Conservation (phyloP, 2,329 filamentous ascomycete genomes). For the Sordariomycetes sp. region DNA sequence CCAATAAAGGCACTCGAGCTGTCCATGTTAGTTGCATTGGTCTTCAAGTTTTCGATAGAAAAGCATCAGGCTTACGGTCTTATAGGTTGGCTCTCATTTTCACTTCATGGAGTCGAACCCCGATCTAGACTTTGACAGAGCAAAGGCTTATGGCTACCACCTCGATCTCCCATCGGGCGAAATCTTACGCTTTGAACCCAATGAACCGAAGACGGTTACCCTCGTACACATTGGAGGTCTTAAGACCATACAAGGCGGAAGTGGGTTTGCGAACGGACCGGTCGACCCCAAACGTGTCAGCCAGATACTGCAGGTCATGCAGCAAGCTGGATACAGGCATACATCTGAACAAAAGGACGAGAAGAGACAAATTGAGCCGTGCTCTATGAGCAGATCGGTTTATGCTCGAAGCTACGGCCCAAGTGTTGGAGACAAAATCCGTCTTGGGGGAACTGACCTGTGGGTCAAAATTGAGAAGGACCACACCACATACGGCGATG, state of each 20-base stretch:
- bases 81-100: conserved; percentile 92
- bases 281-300: conserved; percentile 56
- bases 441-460: conserved; percentile 74
- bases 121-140: conserved; percentile 78
- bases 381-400: conserved; percentile 64
- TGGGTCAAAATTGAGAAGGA: conserved; percentile 90
- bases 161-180: conserved; percentile 88
- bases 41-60: no score
- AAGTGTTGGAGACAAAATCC: conserved; percentile 77
- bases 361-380: conserved; percentile 44
- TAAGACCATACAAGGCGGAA: conserved; percentile 75
- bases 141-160: conserved; percentile 72
- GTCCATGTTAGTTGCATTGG: no score
- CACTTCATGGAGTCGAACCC: conserved; percentile 96
- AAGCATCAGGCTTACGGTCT: no score
- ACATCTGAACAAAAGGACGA: conserved; percentile 52
- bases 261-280: conserved; percentile 63
- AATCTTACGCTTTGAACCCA: conserved; percentile 87
- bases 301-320: conserved; percentile 58
- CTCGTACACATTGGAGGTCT: conserved; percentile 82
- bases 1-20: conserved; percentile 79
- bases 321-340: conserved; percentile 71
- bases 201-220: conserved; percentile 82
- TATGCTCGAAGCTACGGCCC: conserved; percentile 91
- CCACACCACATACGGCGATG: conserved; percentile 76